Conservation (phyloP, 768 basidiomycete genomes). For the Amanita inopinata region DNA sequence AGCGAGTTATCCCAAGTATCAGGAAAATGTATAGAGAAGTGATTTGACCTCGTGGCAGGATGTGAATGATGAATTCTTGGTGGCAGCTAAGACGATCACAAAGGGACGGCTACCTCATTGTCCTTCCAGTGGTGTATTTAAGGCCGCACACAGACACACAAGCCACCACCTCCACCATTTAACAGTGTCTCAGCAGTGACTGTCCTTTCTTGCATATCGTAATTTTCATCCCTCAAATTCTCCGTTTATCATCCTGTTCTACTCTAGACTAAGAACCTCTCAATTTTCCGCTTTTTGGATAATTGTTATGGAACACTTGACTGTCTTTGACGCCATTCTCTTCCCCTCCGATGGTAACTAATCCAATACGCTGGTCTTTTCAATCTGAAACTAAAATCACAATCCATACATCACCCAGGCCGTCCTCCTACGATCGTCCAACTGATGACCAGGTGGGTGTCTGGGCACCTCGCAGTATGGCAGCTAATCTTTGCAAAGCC, state of each 20-base stretch:
- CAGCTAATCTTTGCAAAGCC: constrained; percentile 19
- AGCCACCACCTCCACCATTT: background rate
- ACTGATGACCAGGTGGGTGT: constrained; percentile 59
- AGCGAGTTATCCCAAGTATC: background rate
- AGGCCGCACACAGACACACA: background rate
- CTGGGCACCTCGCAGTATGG: constrained; percentile 7
- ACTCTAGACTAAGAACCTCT: too few relatives aligned
- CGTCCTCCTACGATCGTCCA: constrained; percentile 64
- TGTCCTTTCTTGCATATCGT: background rate
- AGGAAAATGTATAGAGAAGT: background rate
- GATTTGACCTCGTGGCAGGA: background rate
- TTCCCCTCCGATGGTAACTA: constrained; percentile 72
- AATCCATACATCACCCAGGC: constrained; percentile 24
- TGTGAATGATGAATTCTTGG: constrained; percentile 4
- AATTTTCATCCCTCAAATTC: background rate
- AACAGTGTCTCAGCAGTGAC: background rate
- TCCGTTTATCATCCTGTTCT: constrained; percentile 3
- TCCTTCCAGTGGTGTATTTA: constrained; percentile 1
- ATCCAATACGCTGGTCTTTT: too few relatives aligned
- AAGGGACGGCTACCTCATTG: constrained; percentile 6
- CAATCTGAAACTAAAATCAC: background rate
- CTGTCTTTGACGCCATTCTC: constrained; percentile 60
- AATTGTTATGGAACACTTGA: constrained; percentile 53
- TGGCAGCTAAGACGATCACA: background rate
- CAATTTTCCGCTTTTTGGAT: constrained; percentile 15